Evolutionary conservation across 768 basidiomycete genomes (phyloP).

Genomic region (Termitomyces sp.): DNA sequence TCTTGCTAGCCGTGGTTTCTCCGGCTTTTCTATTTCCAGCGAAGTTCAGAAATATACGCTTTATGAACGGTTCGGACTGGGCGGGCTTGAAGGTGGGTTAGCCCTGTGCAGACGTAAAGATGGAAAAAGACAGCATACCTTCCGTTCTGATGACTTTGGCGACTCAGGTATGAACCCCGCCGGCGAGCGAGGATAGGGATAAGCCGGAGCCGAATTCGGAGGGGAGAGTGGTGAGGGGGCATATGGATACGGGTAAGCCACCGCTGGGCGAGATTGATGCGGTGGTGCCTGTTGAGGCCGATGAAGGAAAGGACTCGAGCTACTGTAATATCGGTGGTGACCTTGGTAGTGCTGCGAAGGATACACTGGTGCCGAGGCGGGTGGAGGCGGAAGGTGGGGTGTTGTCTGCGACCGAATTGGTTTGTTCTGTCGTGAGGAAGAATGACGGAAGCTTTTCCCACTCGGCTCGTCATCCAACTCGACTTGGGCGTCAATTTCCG

Average conservation of each 20-base stretch:
- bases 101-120: neutral
- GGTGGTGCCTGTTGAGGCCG: neutral
- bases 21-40: neutral
- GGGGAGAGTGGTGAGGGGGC: conserved; percentile 2
- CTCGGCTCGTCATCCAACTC: neutral
- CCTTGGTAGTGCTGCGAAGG: neutral
- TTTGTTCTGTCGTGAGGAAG: neutral
- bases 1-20: neutral
- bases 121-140: neutral
- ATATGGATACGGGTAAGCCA: neutral
- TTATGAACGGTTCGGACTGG: neutral
- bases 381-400: neutral
- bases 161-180: conserved; percentile 1
- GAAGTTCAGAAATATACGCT: conserved; percentile 1
- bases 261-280: neutral
- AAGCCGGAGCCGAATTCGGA: conserved; percentile 5
- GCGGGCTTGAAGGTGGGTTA: neutral
- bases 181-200: neutral
- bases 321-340: neutral
- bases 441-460: neutral
- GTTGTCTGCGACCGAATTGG: neutral
- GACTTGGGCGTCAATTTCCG: neutral
- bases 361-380: neutral
- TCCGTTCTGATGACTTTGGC: neutral
- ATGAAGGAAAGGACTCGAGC: neutral